A percentile compares a stretch with the other conserved stretches of the same genome.
These are phyloP conservation scores for Magnusiomyces tetraspermus DNA, from an alignment of 1,139 yeast genomes.

Conservation along the genomic window DNA sequence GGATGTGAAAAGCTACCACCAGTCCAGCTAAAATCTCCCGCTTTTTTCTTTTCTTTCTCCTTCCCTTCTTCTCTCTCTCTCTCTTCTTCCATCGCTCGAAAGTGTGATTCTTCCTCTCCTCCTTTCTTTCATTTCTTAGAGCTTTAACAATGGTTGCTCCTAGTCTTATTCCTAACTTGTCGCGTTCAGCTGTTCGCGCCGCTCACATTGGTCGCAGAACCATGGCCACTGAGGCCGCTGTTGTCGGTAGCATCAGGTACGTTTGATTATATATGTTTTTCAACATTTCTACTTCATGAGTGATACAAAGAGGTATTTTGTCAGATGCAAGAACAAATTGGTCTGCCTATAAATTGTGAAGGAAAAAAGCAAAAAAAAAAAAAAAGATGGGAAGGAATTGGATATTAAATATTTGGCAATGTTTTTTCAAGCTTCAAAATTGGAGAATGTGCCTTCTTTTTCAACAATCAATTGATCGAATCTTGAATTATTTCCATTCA, in stretches of 20 bases:
- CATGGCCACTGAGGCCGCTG: constrained; percentile 82
- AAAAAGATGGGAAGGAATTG: no score
- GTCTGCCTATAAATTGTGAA: no score
- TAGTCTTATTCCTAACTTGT: constrained; percentile 82
- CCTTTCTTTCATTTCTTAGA: constrained; percentile 1
- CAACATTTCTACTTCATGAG: background rate
- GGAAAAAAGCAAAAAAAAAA: no score
- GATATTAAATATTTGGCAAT: no score
- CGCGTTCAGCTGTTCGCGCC: constrained; percentile 85
- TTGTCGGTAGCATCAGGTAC: constrained; percentile 87
- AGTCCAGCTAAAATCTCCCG: background rate
- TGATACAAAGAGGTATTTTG: background rate
- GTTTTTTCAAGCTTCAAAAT: no score
- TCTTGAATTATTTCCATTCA: no score
- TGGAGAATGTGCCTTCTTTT: no score
- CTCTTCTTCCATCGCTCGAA: constrained; percentile 7
- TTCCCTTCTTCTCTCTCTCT: constrained; percentile 1
- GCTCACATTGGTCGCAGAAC: constrained; percentile 64
- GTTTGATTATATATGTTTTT: constrained; percentile 26
- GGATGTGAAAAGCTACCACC: background rate
- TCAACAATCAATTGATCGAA: no score
- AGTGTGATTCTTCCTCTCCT: constrained; percentile 6
- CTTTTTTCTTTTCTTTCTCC: background rate
- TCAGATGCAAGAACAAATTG: no score
- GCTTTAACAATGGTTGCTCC: constrained; percentile 43